phyloP scores from a whole-genome alignment of 2,329 filamentous ascomycete species.

The Magnaporthiopsis incrustans region DNA sequence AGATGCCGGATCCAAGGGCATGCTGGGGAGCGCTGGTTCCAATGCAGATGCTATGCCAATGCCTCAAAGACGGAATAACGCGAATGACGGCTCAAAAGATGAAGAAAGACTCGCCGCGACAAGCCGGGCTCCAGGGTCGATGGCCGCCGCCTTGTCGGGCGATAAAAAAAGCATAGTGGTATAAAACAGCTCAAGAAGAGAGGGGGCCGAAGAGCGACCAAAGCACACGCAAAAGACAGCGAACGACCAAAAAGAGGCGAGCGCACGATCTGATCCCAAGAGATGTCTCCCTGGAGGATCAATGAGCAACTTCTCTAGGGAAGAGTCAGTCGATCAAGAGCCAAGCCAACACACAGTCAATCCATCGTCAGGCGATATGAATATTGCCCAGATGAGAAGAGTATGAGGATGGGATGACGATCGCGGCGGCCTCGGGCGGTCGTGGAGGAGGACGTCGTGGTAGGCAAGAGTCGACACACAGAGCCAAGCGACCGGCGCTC shows the following conservation, averaged over 20 bases:
- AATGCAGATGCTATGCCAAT: constrained; percentile 20
- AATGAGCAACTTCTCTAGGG: background rate
- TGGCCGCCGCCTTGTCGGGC: constrained; percentile 1
- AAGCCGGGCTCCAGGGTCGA: constrained; percentile 10
- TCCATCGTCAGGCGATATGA: too few species aligned
- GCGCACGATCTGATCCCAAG: background rate
- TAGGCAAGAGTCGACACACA: background rate
- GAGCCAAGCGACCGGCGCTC: background rate
- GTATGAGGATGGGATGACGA: too few species aligned
- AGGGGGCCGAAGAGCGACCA: background rate
- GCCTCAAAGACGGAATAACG: constrained; percentile 12
- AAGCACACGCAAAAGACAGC: background rate
- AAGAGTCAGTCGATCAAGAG: background rate
- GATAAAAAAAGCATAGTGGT: constrained; percentile 5
- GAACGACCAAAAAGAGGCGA: background rate
- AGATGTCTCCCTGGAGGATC: background rate
- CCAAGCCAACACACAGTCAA: too few species aligned
- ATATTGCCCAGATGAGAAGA: too few species aligned
- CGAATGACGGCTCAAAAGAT: constrained; percentile 4
- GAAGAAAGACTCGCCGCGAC: background rate
- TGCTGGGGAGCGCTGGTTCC: constrained; percentile 16
- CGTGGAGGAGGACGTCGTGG: too few species aligned
- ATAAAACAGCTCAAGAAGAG: constrained; percentile 1
- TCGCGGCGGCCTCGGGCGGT: too few species aligned
- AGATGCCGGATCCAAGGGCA: constrained; percentile 19